Evolutionary conservation across 257 asterid genomes (phyloP).

Genomic region (Echites panduratus): DNA sequence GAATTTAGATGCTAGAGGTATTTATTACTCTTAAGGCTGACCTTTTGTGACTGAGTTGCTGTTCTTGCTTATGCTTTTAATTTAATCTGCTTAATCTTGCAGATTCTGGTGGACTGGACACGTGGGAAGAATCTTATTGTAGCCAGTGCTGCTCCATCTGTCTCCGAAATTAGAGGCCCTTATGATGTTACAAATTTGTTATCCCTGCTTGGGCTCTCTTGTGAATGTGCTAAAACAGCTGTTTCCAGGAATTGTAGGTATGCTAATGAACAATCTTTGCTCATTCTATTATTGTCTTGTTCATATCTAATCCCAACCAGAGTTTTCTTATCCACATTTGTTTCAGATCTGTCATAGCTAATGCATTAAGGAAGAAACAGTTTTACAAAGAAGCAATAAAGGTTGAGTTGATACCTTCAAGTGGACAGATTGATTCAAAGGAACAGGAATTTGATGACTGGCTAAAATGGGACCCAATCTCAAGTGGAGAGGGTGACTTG

Average conservation of each 20-base stretch:
- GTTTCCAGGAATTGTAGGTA: conserved; percentile 87
- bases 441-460: conserved; percentile 48
- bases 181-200: conserved; percentile 75
- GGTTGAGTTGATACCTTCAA: conserved; percentile 61
- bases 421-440: conserved; percentile 25
- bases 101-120: conserved; percentile 93
- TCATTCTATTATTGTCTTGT: conserved; percentile 2
- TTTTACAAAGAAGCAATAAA: conserved; percentile 67
- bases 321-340: conserved; percentile 4
- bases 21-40: neutral
- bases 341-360: conserved; percentile 65
- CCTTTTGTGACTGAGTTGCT: neutral
- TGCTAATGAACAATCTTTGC: conserved; percentile 14
- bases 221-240: conserved; percentile 78
- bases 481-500: conserved; percentile 93
- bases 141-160: conserved; percentile 72
- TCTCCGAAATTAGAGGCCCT: conserved; percentile 80
- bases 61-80: neutral
- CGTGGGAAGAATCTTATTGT: conserved; percentile 72
- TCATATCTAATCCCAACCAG: neutral
- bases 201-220: conserved; percentile 56
- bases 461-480: conserved; percentile 90
- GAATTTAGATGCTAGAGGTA: neutral
- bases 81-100: conserved; percentile 22
- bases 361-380: conserved; percentile 59